Base-by-base conservation (phyloP, 2,329 filamentous ascomycete genomes). In the Colletotrichum chlorophyti region DNA sequence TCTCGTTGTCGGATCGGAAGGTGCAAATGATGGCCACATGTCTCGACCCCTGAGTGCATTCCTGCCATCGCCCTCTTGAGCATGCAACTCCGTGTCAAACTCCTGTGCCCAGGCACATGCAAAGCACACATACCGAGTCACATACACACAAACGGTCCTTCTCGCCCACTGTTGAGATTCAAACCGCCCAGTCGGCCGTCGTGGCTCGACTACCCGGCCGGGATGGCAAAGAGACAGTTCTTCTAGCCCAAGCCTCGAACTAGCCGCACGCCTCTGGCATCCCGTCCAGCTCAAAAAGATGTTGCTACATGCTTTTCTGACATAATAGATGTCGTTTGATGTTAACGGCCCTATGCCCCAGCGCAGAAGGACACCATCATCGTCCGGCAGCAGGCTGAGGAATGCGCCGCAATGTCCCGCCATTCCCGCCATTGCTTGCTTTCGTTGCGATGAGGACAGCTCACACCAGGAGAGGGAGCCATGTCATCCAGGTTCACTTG, bases 341-440 rank as follows among this genome's bases (percentile, higher is more conserved):
- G 35, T 31, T 23, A 37, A 48, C 45, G 31, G 45, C 53, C 19
- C 46, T n/a, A n/a, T n/a, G n/a, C 41, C 41, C 31, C n/a, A n/a
- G n/a, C n/a, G n/a, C n/a, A n/a, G n/a, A n/a, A 41, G 17, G 32
- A 34, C 23, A 50, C 31, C 35, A 26, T 60, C 19, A 19, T 27
- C 37, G 24, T 49, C 41, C 43, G 51, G 32, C n/a, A 35, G 40
- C 35, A 32, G n/a, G 23, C 32, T 35, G 26, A 47, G 59, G 62
- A 64, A 64, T 63, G 65, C 48, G 19, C 21, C 19, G 49, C 58
- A 63, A 62, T 62, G 50, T 61, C 55, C 42, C 41, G 15, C 26
- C 61, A 64, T 65, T 65, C 61, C 49, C 52, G 17, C 43, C 31
- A 24, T 54, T 43, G 42, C 43, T 48, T 55, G 29, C 31, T 17